phyloP scores from a whole-genome alignment of 306 rosid genomes.

The Vigna reflexopilosa region DNA sequence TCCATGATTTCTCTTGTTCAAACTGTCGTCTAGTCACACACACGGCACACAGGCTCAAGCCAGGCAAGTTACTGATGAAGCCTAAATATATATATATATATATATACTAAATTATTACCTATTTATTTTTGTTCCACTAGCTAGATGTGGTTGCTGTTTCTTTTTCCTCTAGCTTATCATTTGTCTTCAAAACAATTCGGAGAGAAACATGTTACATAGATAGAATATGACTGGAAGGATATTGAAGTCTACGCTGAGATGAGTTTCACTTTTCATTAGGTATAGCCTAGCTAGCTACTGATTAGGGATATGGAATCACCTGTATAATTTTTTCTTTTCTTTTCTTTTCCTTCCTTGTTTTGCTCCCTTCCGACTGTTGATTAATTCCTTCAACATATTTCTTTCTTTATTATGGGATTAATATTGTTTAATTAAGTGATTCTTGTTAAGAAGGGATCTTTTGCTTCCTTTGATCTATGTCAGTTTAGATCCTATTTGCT shows the following conservation, averaged over 20 bases:
- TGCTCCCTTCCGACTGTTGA: constrained; percentile 21
- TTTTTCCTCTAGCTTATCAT: not conserved
- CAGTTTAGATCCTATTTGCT: not conserved
- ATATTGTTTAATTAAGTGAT: not conserved
- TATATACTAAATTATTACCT: not conserved
- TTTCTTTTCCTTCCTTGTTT: not conserved
- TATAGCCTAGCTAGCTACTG: constrained; percentile 15
- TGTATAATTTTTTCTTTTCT: not conserved
- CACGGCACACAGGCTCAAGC: constrained; percentile 72
- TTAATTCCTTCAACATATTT: constrained; percentile 1
- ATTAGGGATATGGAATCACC: constrained; percentile 20
- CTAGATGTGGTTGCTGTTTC: constrained; percentile 1
- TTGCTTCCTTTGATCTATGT: not conserved
- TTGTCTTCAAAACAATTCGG: constrained; percentile 5
- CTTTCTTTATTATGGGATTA: not conserved
- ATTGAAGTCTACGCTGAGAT: constrained; percentile 24
- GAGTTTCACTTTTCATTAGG: constrained; percentile 34
- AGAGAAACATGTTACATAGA: constrained; percentile 37
- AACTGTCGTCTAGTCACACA: constrained; percentile 22
- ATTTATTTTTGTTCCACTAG: not conserved
- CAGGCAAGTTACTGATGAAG: constrained; percentile 58
- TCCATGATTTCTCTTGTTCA: constrained; percentile 37
- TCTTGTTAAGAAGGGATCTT: constrained; percentile 3
- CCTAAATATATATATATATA: not conserved
- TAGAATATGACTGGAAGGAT: constrained; percentile 2